Base-by-base conservation (phyloP, 1,284 basidiomycete species). In the Malassezia dermatis region DNA sequence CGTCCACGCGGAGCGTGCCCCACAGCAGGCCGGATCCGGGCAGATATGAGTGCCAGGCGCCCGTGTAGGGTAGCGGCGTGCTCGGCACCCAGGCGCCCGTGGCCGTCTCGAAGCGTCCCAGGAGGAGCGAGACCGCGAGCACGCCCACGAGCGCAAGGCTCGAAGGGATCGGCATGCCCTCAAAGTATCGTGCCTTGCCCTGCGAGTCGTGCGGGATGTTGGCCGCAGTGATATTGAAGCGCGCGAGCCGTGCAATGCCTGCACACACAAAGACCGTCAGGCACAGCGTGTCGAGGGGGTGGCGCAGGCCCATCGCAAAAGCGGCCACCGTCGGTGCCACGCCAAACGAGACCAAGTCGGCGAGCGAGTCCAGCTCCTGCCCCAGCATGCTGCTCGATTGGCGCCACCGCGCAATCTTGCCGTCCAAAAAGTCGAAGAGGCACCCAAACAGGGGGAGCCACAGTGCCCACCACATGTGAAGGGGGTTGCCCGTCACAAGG, bases 221-320 rank as follows among this genome's bases (percentile, higher is more conserved):
- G 2, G 94, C 94, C 47, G 94, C 91, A 0, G 94, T 98, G 12
- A 91, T 94, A 76, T 99, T 99, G 81, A 96, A 99, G 35, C 94
- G 83, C 7, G 93, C 93, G 44, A 98, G 84, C 45, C 93, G 84
- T 21, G 94, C 94, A 51, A 99, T 83, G 34, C 94, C 94, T 73
- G 86, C 88, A 71, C 93, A 96, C 63, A 96, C 88, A 76, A 96
- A 98, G 43, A 83, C 80, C 10, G 91, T 86, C 32, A 99, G 80
- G 54, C 85, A 79, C 55, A 93, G 79, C 1, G 86, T 86, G 78
- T 99, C 93, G 54, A 95, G 81, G 52, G 86, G 85, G 8, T 86
- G 88, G 56, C 89, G 83, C 54, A 98, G 81, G 48, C 94, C 94
- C 54, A 96, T 81, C 35, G 83, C 83, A 73, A 94, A 99, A 0